phyloP scores from a whole-genome alignment of 2,329 filamentous ascomycete species.

The Cercospora sp. region DNA sequence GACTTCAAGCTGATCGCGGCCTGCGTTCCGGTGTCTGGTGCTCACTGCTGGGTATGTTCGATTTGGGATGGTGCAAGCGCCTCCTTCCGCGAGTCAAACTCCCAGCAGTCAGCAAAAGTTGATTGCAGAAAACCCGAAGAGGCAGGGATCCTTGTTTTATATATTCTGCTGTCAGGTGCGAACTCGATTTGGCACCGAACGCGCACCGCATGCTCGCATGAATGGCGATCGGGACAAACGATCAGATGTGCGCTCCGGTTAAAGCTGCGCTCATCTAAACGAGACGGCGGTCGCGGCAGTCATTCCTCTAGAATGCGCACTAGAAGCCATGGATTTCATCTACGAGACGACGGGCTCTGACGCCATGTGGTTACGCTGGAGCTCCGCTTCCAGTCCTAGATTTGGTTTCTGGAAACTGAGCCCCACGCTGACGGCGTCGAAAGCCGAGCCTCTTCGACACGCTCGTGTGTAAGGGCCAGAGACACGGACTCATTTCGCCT shows the following conservation, averaged over 20 bases:
- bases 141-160: conserved; percentile 20
- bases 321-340: conserved; percentile 18
- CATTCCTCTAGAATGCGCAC: conserved; percentile 19
- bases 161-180: background rate
- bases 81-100: conserved; percentile 20
- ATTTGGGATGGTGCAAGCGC: conserved; percentile 5
- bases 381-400: conserved; percentile 2
- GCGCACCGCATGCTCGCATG: background rate
- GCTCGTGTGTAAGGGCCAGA: conserved; percentile 1
- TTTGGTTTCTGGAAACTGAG: conserved; percentile 12
- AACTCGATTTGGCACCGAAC: conserved; percentile 6
- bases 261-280: conserved; percentile 11
- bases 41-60: background rate
- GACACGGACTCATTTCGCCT: conserved; percentile 20
- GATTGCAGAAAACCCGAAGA: conserved; percentile 14
- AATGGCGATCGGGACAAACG: background rate
- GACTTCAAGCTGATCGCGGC: background rate
- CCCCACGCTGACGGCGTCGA: conserved; percentile 12
- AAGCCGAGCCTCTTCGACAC: conserved; percentile 9
- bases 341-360: conserved; percentile 20
- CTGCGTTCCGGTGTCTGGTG: background rate
- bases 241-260: background rate
- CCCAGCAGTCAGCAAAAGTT: conserved; percentile 15
- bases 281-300: conserved; percentile 12
- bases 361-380: conserved; percentile 19